Conservation (phyloP, 2,329 filamentous ascomycete species). For the Daldinia sp. region DNA sequence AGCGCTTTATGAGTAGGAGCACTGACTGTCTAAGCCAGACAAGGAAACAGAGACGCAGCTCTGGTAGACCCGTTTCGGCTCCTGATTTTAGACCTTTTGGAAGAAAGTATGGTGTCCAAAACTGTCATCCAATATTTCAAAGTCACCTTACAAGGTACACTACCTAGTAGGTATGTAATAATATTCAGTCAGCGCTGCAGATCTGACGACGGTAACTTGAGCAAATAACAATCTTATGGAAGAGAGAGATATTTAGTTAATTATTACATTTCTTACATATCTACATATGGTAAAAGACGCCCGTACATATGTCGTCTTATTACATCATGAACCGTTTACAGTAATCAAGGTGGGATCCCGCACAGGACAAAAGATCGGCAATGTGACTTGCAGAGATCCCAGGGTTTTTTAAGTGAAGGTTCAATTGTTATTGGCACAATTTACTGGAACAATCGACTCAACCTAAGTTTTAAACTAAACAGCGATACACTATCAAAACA, state of each 20-base stretch:
- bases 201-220: not conserved
- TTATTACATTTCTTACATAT: too few species aligned
- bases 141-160: not conserved
- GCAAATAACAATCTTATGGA: constrained; percentile 5
- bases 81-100: constrained; percentile 30
- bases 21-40: constrained; percentile 24
- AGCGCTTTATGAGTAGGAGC: constrained; percentile 21
- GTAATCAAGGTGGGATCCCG: constrained; percentile 26
- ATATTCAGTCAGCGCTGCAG: not conserved
- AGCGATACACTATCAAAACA: constrained; percentile 16
- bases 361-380: constrained; percentile 35
- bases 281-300: not conserved
- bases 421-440: constrained; percentile 1
- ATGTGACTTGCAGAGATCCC: constrained; percentile 37
- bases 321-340: constrained; percentile 40
- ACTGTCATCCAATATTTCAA: constrained; percentile 3
- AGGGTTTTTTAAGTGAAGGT: constrained; percentile 17
- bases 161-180: not conserved
- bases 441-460: constrained; percentile 27
- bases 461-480: constrained; percentile 28
- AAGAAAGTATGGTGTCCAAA: not conserved
- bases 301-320: constrained; percentile 20
- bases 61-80: constrained; percentile 32
- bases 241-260: too few species aligned
- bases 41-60: constrained; percentile 29